phyloP scores from a whole-genome alignment of 768 basidiomycete species.

The Heimioporus sp. region DNA sequence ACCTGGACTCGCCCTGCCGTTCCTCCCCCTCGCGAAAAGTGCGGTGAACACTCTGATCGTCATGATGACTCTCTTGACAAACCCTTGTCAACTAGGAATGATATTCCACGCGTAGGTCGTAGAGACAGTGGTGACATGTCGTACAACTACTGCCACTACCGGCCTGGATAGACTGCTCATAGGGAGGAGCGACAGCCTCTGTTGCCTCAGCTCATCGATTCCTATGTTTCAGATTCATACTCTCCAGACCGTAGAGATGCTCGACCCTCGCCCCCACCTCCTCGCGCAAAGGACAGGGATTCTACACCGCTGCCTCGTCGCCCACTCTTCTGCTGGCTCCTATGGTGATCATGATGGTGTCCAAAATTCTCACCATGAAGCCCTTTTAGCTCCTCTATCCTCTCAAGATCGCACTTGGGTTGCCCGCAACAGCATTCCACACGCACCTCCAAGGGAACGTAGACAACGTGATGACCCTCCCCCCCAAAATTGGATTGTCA shows the following conservation, averaged over 20 bases:
- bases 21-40: conserved; percentile 23
- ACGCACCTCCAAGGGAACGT: conserved; percentile 21
- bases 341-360: conserved; percentile 22
- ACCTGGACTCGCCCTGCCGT: conserved; percentile 56
- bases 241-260: conserved; percentile 22
- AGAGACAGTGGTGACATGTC: too few species aligned
- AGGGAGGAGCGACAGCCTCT: conserved; percentile 26
- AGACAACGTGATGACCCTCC: conserved; percentile 25
- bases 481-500: conserved; percentile 19
- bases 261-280: conserved; percentile 21
- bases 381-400: conserved; percentile 15
- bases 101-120: conserved; percentile 28
- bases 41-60: conserved; percentile 21
- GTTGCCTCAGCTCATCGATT: conserved; percentile 21
- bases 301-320: conserved; percentile 20
- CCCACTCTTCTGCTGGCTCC: conserved; percentile 17
- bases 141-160: conserved; percentile 66
- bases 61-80: conserved; percentile 29
- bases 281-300: too few species aligned
- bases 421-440: conserved; percentile 10
- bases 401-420: conserved; percentile 27
- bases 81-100: conserved; percentile 22
- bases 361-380: conserved; percentile 19
- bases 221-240: conserved; percentile 29
- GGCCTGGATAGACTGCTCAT: conserved; percentile 39